Evolutionary conservation across 169 alveolate genomes (phyloP).

Genomic region (Babesia ovata): DNA sequence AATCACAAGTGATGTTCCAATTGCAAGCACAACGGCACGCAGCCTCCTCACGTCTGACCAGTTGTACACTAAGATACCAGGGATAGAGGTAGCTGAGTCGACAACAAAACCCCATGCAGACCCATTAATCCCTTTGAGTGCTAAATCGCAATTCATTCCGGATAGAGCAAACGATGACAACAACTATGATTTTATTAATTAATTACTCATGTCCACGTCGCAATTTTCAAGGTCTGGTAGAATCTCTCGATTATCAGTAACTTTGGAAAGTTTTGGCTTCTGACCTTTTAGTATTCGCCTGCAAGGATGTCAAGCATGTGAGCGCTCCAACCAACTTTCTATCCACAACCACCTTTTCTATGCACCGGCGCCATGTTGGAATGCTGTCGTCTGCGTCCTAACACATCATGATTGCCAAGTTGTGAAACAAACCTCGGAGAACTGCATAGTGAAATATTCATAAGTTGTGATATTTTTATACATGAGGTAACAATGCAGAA

Average conservation of each 20-base stretch:
- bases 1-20: neutral
- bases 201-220: neutral
- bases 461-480: slow-evolving; percentile 72
- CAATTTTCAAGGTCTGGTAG: neutral
- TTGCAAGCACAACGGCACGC: slow-evolving; percentile 21
- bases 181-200: slow-evolving; percentile 25
- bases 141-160: slow-evolving; percentile 66
- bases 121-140: slow-evolving; percentile 56
- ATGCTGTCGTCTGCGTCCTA: slow-evolving; percentile 31
- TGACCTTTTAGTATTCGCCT: slow-evolving; percentile 33
- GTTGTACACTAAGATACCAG: slow-evolving; percentile 78
- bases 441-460: slow-evolving; percentile 68
- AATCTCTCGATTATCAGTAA: slow-evolving; percentile 2
- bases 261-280: slow-evolving; percentile 20
- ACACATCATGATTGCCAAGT: too few relatives aligned
- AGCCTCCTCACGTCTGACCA: slow-evolving; percentile 67
- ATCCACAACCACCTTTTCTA: slow-evolving; percentile 21
- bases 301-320: neutral
- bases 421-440: slow-evolving; percentile 15
- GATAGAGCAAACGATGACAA: slow-evolving; percentile 33
- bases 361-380: slow-evolving; percentile 33
- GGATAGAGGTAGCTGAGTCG: slow-evolving; percentile 68
- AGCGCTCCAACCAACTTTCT: slow-evolving; percentile 5
- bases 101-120: slow-evolving; percentile 32
- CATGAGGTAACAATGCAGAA: slow-evolving; percentile 66